These are phyloP conservation scores for Fusarium sp. DNA, from an alignment of 2,329 filamentous ascomycete species.

Conservation along the genomic window DNA sequence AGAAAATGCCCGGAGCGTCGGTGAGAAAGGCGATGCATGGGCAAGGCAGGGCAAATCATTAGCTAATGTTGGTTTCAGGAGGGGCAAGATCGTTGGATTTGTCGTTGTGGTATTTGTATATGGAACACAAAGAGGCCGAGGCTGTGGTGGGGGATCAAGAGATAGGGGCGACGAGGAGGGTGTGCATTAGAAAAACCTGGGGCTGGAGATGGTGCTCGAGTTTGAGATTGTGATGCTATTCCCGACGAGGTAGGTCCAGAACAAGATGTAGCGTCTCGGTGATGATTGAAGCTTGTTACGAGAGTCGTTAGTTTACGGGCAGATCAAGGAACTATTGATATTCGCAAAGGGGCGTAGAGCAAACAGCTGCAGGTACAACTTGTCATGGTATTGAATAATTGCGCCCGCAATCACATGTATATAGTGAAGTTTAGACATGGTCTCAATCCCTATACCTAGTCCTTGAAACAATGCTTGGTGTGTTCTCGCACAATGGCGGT, in stretches of 20 bases:
- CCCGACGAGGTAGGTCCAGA: slow-evolving; percentile 28
- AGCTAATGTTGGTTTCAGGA: slow-evolving; percentile 35
- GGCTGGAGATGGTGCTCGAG: slow-evolving; percentile 15
- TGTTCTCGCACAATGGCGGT: background rate
- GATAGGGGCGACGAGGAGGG: slow-evolving; percentile 1
- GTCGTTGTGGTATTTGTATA: background rate
- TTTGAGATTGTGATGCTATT: slow-evolving; percentile 28
- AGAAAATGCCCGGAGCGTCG: background rate
- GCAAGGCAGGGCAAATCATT: background rate
- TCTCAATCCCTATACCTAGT: slow-evolving; percentile 14
- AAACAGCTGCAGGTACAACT: slow-evolving; percentile 1
- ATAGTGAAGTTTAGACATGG: slow-evolving; percentile 1
- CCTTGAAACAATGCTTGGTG: slow-evolving; percentile 5
- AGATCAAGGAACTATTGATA: slow-evolving; percentile 7
- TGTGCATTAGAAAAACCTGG: slow-evolving; percentile 10
- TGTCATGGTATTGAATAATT: slow-evolving; percentile 10
- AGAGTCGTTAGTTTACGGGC: background rate
- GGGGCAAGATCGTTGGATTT: background rate
- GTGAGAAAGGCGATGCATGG: slow-evolving; percentile 20
- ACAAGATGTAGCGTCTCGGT: background rate
- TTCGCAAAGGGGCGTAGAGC: slow-evolving; percentile 18
- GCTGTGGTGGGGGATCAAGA: slow-evolving; percentile 7
- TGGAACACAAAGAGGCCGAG: background rate
- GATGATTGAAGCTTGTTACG: background rate
- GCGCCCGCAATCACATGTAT: slow-evolving; percentile 25